Base-by-base conservation (phyloP, 2,329 filamentous ascomycete species). In the Apiospora aurea region DNA sequence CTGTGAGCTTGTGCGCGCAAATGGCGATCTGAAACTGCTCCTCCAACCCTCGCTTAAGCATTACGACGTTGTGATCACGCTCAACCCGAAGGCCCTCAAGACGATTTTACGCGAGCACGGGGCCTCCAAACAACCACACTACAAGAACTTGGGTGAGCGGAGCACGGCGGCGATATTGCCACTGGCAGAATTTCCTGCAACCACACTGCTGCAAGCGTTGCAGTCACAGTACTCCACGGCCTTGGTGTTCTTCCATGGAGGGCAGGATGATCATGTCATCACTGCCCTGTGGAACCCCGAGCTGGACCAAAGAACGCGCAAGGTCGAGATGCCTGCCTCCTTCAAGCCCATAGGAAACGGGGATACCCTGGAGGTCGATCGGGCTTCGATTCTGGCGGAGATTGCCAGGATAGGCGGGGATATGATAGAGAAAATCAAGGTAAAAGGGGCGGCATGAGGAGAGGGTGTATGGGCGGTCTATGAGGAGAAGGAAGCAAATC, bases 31-130 rank as follows among this genome's bases (percentile, higher is more conserved):
- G 1, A 83, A 85, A 44, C 81, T 84, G 1, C 86, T 98, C 11
- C 98, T 98, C 83, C 85, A 88, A n/a, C 87, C 92, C 3, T 89
- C 92, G 0, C 85, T 94, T 7, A 82, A 82, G 13, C 95, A 97
- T 75, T 99, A 95, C 81, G 94, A 98, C 80, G 92, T 98, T 74
- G 84, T 96, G n/a, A 85, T 99, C 71, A 89, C 92, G 78, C 84
- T 98, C 26, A 88, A 89, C 21, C 75, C 86, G 44, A 90, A 88
- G 75, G 84, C 84, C 69, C 79, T 88, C 64, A 85, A 84, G 78
- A 74, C 79, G 74, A 77, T 85, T 41, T 72, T 82, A 76, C 79
- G 82, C 61, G 76, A 83, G 72, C 75, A 80, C 73, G 75, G 80
- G 73, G 74, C 83, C 73, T 79, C 79, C 21, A 81, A 78, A 67